Evolutionary conservation across 163 green algal species (phyloP), one percentile per base, ranked within the genome.

Genomic region (Scenedesmus sp.): DNA sequence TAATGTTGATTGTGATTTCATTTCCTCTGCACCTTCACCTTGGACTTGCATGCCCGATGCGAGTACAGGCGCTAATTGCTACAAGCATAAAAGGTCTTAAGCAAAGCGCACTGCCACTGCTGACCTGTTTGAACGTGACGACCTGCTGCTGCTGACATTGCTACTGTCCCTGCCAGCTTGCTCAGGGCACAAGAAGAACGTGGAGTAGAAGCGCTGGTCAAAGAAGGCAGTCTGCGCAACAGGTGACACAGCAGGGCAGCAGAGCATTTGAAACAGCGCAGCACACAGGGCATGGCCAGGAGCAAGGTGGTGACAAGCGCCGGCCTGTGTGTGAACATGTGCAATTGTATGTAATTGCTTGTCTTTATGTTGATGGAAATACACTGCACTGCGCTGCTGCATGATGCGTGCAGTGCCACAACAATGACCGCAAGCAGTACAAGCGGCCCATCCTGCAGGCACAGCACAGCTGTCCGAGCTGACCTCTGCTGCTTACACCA

Each of bases 121-220:
- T 87, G 55, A 88, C 83, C 83, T 88, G 57, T 64, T 26, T n/a
- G 84, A 20, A 18, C 84, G 73, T 16, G 62, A 82, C 8, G 60
- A 15, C 15, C 82, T 82, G 90, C 20, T 90, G 90, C 84, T 87
- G 83, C 56, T 82, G 54, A 18, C 23, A n/a, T 56, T 86, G n/a
- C 82, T 90, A 84, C 70, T 54, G 5, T 16, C 79, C 12, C 52
- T 90, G 46, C 92, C 86, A 59, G 86, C 57, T 5, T 55, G 7
- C 15, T 94, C 94, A 20, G 95, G 89, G 13, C 93, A 70, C 20
- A 98, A 84, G 89, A 96, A 97, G 88, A 99, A 98, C 0, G 95
- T 97, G 3, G 93, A 86, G 81, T 97, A 94, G 84, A 98, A 98
- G 76, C 97, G 96, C 93, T 98, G 96, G 79, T 99, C 97, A 91